Conservation (phyloP, 140 eudicot genomes). For the Cichorium intybus region DNA sequence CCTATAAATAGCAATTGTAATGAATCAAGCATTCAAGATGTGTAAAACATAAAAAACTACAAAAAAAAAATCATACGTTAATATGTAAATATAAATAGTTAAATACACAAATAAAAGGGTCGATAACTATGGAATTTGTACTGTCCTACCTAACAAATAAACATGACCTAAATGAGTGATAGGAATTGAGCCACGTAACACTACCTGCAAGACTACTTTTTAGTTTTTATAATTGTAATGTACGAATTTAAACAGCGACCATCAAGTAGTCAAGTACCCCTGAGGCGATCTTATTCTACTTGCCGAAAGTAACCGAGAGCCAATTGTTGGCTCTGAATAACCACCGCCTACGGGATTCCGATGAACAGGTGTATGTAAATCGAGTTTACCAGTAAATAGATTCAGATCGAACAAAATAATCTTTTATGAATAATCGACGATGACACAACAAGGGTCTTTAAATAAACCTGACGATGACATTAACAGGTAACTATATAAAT, state of each 20-base stretch:
- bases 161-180: not conserved
- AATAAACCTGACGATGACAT: not conserved
- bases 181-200: not conserved
- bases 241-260: not conserved
- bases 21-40: not conserved
- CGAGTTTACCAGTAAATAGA: too few species aligned
- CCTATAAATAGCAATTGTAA: constrained; percentile 18
- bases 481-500: not conserved
- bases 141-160: not conserved
- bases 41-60: not conserved
- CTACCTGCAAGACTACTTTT: not conserved
- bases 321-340: not conserved
- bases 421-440: not conserved
- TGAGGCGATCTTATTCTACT: not conserved
- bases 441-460: not conserved
- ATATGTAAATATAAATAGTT: too few species aligned
- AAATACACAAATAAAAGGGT: not conserved
- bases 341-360: not conserved
- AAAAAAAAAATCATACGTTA: not conserved
- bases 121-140: not conserved
- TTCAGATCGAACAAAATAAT: not conserved
- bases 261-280: not conserved
- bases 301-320: not conserved
- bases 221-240: not conserved
- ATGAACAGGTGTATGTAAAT: too few species aligned